Evolutionary conservation across 345 rosid genomes (phyloP), one percentile per base, ranked within the genome.

Genomic region (Heritiera fomes): DNA sequence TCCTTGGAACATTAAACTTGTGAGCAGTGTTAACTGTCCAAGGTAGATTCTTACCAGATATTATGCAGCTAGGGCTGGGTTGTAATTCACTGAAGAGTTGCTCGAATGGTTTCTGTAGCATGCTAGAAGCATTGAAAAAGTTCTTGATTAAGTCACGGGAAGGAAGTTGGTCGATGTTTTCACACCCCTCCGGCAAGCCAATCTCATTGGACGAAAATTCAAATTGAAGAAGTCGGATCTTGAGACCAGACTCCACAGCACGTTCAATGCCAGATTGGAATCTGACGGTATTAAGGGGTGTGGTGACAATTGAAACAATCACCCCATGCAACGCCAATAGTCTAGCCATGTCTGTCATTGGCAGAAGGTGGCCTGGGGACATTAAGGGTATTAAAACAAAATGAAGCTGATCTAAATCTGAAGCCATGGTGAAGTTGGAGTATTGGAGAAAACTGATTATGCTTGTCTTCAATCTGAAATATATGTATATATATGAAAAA

Each of bases 351-450:
- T 89, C 93, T 10, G 79, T 61, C 81, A 88, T 81, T 5, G 91
- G 91, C 34, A 86, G 81, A 80, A 84, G 75, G 83, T 89, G 91
- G 49, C 92, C 88, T 12, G 82, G 92, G 10, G 89, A 82, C 84
- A 88, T 69, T 3, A 86, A 84, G 2, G 93, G 91, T 32, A 89
- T 45, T 10, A 89, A 66, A 59, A 86, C 79, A 75, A 89, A 87
- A 71, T 89, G 91, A 23, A 75, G 82, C 50, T 76, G 79, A 14
- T 64, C 20, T 20, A 8, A 13, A 55, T 64, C 34, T 28, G 78
- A 77, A 47, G 77, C 77, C 84, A 82, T 82, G 65, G 74, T 28
- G 74, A 52, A 70, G 49, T 14, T 4, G 7, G 56, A 12, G 20
- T 49, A 7, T 3, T 60, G 49, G 20, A 66, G 20, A 66, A 18